Percentiles rank a stretch among this genome's conserved stretches.
phyloP scores from a whole-genome alignment of 139 green algal species.

The Pedinophyceae sp. region DNA sequence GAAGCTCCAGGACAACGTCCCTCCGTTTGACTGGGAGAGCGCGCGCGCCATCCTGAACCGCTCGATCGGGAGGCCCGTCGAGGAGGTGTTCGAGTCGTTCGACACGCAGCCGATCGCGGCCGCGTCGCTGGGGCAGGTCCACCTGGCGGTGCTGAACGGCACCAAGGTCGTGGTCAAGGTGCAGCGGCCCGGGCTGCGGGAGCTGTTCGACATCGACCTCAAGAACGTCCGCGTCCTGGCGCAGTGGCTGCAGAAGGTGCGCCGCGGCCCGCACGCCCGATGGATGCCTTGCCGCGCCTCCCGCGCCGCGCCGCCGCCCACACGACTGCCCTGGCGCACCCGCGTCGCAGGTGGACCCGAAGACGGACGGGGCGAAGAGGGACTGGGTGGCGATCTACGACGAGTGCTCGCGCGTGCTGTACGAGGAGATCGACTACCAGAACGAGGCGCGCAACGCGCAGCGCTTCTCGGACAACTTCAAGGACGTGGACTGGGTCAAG shows the following conservation, averaged over 20 bases:
- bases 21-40: slow-evolving; percentile 62
- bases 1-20: slow-evolving; percentile 93
- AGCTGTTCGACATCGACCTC: slow-evolving; percentile 93
- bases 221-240: slow-evolving; percentile 87
- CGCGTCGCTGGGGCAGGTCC: slow-evolving; percentile 84
- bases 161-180: slow-evolving; percentile 90
- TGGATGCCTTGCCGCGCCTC: no score
- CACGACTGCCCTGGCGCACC: no score
- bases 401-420: slow-evolving; percentile 90
- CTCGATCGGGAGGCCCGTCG: slow-evolving; percentile 48
- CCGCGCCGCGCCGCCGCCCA: no score
- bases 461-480: slow-evolving; percentile 70
- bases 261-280: no score
- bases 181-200: slow-evolving; percentile 86
- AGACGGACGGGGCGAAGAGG: slow-evolving; percentile 86
- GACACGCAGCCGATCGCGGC: slow-evolving; percentile 74
- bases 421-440: slow-evolving; percentile 95
- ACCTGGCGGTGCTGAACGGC: slow-evolving; percentile 65
- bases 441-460: slow-evolving; percentile 82
- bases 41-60: slow-evolving; percentile 69
- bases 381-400: slow-evolving; percentile 99
- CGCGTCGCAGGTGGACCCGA: slow-evolving; percentile 74
- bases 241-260: slow-evolving; percentile 37
- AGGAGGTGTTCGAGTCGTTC: slow-evolving; percentile 72
- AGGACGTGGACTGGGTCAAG: slow-evolving; percentile 70